Percentiles rank a stretch among this genome's conserved stretches.
These are phyloP conservation scores for Exophiala alcalophila DNA, from an alignment of 2,329 filamentous ascomycete species.

Conservation along the genomic window DNA sequence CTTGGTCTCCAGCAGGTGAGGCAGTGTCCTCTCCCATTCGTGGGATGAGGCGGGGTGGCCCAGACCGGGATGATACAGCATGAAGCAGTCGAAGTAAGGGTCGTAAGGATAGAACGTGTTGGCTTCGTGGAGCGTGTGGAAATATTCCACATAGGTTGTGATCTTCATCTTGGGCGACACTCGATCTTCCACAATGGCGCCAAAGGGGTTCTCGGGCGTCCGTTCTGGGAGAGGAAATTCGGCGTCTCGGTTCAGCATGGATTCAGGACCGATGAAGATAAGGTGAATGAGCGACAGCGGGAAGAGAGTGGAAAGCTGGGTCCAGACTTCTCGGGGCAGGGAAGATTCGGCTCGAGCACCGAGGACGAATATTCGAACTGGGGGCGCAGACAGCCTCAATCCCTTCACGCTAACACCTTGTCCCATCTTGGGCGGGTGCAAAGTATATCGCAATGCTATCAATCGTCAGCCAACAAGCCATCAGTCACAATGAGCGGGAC, in stretches of 20 bases:
- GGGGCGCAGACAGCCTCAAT: conserved; percentile 77
- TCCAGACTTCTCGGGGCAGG: conserved; percentile 87
- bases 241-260: conserved; percentile 87
- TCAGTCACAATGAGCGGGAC: conserved; percentile 34
- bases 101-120: conserved; percentile 92
- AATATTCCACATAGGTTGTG: conserved; percentile 96
- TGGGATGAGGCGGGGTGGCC: conserved; percentile 90
- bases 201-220: conserved; percentile 83
- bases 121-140: conserved; percentile 90
- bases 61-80: conserved; percentile 93
- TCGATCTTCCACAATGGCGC: conserved; percentile 88
- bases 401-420: conserved; percentile 70
- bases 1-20: conserved; percentile 89
- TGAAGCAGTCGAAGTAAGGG: conserved; percentile 96
- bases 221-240: conserved; percentile 89
- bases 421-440: conserved; percentile 81
- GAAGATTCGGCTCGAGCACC: conserved; percentile 97
- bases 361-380: conserved; percentile 87
- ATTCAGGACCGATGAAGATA: conserved; percentile 92
- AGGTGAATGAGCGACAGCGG: conserved; percentile 87
- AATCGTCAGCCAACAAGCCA: conserved; percentile 21
- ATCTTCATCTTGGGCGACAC: conserved; percentile 90
- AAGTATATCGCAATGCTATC: conserved; percentile 81
- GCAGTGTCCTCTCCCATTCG: conserved; percentile 90
- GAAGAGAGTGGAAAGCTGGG: conserved; percentile 91